These are phyloP conservation scores for Neopestalotiopsis sp. DNA, from an alignment of 2,329 filamentous ascomycete genomes.

Conservation along the genomic window DNA sequence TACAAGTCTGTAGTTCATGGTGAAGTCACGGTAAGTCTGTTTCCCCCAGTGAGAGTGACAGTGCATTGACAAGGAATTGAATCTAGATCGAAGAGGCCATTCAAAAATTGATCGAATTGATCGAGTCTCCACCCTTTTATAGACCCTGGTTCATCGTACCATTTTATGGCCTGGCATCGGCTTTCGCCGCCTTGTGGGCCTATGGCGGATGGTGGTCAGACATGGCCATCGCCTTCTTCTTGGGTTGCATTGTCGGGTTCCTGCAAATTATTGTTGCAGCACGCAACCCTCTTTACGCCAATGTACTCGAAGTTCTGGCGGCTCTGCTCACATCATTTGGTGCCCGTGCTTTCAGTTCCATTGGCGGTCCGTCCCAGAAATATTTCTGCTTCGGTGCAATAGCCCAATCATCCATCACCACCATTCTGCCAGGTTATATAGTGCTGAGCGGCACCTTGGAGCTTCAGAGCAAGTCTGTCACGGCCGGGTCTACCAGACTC, in stretches of 20 bases:
- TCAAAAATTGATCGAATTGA: slow-evolving; percentile 13
- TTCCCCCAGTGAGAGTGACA: neutral
- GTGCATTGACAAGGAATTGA: neutral
- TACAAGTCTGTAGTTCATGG: slow-evolving; percentile 25
- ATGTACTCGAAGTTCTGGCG: slow-evolving; percentile 69
- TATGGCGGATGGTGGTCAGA: slow-evolving; percentile 76
- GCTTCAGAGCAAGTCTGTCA: slow-evolving; percentile 71
- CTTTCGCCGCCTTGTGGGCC: slow-evolving; percentile 75
- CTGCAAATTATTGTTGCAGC: slow-evolving; percentile 75
- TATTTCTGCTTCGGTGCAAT: slow-evolving; percentile 71
- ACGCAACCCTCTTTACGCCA: slow-evolving; percentile 70
- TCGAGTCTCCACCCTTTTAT: slow-evolving; percentile 21
- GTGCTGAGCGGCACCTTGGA: slow-evolving; percentile 62
- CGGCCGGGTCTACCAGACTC: slow-evolving; percentile 75
- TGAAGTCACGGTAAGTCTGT: slow-evolving; percentile 14
- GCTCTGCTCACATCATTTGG: slow-evolving; percentile 67
- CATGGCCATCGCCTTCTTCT: slow-evolving; percentile 71
- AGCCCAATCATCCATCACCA: slow-evolving; percentile 68
- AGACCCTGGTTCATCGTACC: slow-evolving; percentile 22
- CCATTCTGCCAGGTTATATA: slow-evolving; percentile 70
- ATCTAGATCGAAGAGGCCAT: slow-evolving; percentile 20
- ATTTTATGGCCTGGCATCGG: slow-evolving; percentile 73
- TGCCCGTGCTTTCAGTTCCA: slow-evolving; percentile 67
- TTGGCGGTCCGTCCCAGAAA: slow-evolving; percentile 43
- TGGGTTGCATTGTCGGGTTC: slow-evolving; percentile 73